A percentile compares a stretch with the other conserved stretches of the same genome.
Evolutionary conservation across 768 basidiomycete species (phyloP).

Genomic region (Psilocybe sp.): DNA sequence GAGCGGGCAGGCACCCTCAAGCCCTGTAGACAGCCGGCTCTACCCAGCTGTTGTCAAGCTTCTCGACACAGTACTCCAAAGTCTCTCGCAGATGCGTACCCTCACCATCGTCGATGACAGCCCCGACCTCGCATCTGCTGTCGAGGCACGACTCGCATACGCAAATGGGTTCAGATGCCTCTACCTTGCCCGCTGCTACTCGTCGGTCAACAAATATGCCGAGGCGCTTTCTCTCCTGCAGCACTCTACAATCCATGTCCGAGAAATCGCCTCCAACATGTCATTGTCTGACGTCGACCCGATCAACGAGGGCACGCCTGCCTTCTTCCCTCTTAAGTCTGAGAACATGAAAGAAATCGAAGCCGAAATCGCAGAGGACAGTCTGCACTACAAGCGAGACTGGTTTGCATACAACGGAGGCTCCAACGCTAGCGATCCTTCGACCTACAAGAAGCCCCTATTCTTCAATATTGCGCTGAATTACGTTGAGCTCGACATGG

Average conservation of each 20-base stretch:
- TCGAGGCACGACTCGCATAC: slow-evolving; percentile 73
- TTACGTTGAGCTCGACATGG: slow-evolving; percentile 86
- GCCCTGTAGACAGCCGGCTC: slow-evolving; percentile 65
- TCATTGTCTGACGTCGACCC: slow-evolving; percentile 46
- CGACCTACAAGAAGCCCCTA: slow-evolving; percentile 72
- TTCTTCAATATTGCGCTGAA: slow-evolving; percentile 96
- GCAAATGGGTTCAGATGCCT: slow-evolving; percentile 77
- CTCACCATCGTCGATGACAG: slow-evolving; percentile 87
- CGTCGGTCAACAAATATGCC: slow-evolving; percentile 64
- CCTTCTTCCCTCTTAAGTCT: slow-evolving; percentile 54
- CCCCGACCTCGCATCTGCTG: slow-evolving; percentile 73
- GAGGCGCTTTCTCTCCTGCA: slow-evolving; percentile 72
- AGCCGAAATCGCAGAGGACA: slow-evolving; percentile 40
- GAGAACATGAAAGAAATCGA: slow-evolving; percentile 53
- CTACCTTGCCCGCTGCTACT: slow-evolving; percentile 76
- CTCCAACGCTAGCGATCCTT: slow-evolving; percentile 36
- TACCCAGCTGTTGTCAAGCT: slow-evolving; percentile 88
- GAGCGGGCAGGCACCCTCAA: slow-evolving; percentile 28
- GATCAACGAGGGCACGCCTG: slow-evolving; percentile 36
- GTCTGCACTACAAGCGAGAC: slow-evolving; percentile 57
- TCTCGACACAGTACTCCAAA: slow-evolving; percentile 83
- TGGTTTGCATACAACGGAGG: slow-evolving; percentile 85
- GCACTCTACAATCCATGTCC: slow-evolving; percentile 68
- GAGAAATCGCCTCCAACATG: slow-evolving; percentile 61
- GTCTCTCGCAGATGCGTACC: slow-evolving; percentile 78